Percentiles rank a stretch among this genome's conserved stretches.
Evolutionary conservation across 2,329 filamentous ascomycete species (phyloP).

Genomic region (Madurella fahalii): DNA sequence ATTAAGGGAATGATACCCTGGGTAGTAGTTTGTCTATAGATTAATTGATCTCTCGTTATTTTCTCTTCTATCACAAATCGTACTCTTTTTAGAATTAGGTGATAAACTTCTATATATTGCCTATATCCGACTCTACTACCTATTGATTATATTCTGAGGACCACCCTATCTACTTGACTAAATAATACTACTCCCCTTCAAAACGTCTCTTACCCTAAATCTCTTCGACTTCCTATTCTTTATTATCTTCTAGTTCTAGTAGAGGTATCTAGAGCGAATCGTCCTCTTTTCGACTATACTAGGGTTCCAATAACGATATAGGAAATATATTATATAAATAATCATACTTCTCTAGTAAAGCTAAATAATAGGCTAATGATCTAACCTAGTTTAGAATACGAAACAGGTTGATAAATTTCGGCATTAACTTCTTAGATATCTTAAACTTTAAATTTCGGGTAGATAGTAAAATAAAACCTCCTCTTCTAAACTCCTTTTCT

Average conservation of each 20-base stretch:
- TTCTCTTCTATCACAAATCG: too few species aligned
- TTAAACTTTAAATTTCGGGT: background rate
- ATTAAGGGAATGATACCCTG: too few species aligned
- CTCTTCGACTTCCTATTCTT: background rate
- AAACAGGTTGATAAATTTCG: slow-evolving; percentile 1
- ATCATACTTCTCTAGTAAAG: background rate
- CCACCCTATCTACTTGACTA: background rate
- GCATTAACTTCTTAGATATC: background rate
- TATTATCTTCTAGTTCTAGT: background rate
- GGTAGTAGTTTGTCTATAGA: too few species aligned
- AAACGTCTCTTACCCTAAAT: background rate
- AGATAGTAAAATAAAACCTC: background rate
- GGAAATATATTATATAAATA: background rate
- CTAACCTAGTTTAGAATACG: background rate
- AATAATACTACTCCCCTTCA: background rate
- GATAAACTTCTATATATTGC: background rate
- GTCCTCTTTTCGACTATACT: background rate
- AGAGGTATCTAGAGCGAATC: background rate
- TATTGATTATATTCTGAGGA: background rate
- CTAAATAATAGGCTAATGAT: background rate
- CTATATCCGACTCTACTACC: background rate
- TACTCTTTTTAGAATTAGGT: too few species aligned
- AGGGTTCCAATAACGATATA: background rate
- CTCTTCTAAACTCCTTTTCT: background rate
- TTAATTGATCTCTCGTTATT: too few species aligned